Evolutionary conservation across 83 land plant genomes (phyloP).

Genomic region (Diphasiastrum complanatum): DNA sequence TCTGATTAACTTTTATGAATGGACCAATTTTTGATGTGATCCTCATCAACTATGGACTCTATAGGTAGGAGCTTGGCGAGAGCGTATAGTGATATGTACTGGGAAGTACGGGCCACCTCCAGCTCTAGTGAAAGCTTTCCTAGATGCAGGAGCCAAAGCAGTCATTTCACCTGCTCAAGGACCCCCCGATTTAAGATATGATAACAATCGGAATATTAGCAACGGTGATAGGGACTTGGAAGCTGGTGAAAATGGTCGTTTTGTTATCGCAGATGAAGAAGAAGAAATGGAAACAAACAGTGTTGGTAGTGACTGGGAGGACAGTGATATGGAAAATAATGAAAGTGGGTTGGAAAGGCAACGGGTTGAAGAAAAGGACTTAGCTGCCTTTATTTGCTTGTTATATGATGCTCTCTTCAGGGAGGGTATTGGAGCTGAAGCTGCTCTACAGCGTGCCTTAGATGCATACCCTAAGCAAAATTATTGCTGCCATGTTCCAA

Average conservation of each 20-base stretch:
- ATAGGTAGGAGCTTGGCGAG: conserved; percentile 98
- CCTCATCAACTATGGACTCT: background rate
- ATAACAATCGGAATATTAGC: conserved; percentile 15
- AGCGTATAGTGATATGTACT: conserved; percentile 73
- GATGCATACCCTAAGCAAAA: conserved; percentile 62
- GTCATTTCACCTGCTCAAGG: conserved; percentile 66
- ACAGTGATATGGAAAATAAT: conserved; percentile 69
- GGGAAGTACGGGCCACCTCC: conserved; percentile 72
- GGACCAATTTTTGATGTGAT: background rate
- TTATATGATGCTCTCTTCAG: conserved; percentile 71
- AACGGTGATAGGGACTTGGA: conserved; percentile 35
- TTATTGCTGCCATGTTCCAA: conserved; percentile 76
- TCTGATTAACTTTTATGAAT: too few relatives aligned
- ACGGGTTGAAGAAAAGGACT: conserved; percentile 61
- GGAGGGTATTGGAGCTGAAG: conserved; percentile 66
- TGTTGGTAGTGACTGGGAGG: conserved; percentile 92
- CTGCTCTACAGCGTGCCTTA: conserved; percentile 61
- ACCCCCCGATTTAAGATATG: conserved; percentile 50
- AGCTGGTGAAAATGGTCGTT: conserved; percentile 50
- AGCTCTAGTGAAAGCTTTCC: conserved; percentile 66
- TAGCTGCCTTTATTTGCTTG: conserved; percentile 51
- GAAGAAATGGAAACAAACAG: conserved; percentile 48
- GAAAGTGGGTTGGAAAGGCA: conserved; percentile 42
- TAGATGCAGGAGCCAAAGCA: conserved; percentile 97
- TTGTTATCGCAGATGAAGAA: conserved; percentile 73